phyloP scores from a whole-genome alignment of 192 early-diverging fungal genomes.

The Entomortierella beljakovae region DNA sequence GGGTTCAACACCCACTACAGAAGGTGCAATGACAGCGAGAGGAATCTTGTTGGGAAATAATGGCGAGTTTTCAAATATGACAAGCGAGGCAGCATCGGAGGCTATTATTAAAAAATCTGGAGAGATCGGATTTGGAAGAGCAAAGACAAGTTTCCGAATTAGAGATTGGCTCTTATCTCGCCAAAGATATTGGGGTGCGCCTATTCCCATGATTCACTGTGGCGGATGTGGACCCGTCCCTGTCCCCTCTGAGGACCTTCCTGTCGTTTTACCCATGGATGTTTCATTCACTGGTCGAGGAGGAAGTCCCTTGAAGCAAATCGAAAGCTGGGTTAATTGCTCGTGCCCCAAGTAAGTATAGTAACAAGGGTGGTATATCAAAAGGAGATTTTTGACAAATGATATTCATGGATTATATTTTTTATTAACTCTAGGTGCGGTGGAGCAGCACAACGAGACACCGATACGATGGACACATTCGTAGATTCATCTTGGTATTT shows the following conservation, averaged over 20 bases:
- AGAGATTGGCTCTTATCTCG: conserved; percentile 97
- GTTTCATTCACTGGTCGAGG: conserved; percentile 72
- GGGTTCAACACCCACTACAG: background rate
- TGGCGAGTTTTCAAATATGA: conserved; percentile 72
- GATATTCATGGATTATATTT: background rate
- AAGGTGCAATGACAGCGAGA: conserved; percentile 56
- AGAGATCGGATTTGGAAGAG: conserved; percentile 59
- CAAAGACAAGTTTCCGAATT: conserved; percentile 76
- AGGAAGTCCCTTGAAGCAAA: conserved; percentile 74
- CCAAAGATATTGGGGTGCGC: conserved; percentile 97
- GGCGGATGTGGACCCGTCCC: conserved; percentile 82
- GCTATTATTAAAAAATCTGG: conserved; percentile 64
- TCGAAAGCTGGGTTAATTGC: conserved; percentile 77
- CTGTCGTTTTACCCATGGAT: conserved; percentile 75
- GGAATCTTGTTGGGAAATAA: conserved; percentile 68
- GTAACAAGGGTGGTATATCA: background rate
- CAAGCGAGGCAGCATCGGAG: conserved; percentile 64
- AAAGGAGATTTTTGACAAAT: background rate
- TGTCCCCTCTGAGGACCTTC: conserved; percentile 83
- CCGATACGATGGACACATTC: conserved; percentile 98
- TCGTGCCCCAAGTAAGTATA: conserved; percentile 76
- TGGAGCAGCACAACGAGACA: conserved; percentile 79
- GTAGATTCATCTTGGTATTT: conserved; percentile 99
- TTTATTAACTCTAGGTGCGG: conserved; percentile 66
- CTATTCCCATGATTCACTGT: conserved; percentile 96